phyloP scores from a whole-genome alignment of 2,329 filamentous ascomycete genomes.

The Pseudocercospora vitis region DNA sequence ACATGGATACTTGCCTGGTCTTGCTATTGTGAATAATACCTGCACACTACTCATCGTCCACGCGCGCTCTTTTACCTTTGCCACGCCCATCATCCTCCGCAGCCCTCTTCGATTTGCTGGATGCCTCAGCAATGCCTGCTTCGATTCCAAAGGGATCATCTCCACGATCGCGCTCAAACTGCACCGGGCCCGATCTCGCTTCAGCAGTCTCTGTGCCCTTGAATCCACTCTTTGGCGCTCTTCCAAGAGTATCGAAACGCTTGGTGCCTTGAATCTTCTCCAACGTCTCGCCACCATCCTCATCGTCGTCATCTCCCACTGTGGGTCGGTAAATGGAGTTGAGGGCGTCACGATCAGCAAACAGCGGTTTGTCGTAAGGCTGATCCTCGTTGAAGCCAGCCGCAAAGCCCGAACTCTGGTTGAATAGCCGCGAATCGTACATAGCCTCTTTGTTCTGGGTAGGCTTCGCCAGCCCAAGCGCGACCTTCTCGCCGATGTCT shows the following conservation, averaged over 20 bases:
- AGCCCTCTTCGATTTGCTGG: constrained; percentile 66
- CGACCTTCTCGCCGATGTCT: constrained; percentile 96
- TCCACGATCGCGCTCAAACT: constrained; percentile 83
- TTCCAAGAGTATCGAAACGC: constrained; percentile 85
- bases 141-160: constrained; percentile 90
- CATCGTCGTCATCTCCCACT: constrained; percentile 68
- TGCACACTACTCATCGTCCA: constrained; percentile 64
- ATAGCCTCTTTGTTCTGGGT: constrained; percentile 89
- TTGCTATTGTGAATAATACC: background rate
- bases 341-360: constrained; percentile 92
- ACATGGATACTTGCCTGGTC: background rate
- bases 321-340: constrained; percentile 88
- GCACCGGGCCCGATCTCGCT: constrained; percentile 84
- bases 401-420: constrained; percentile 87
- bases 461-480: constrained; percentile 89
- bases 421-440: constrained; percentile 96
- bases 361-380: constrained; percentile 93
- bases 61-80: constrained; percentile 68
- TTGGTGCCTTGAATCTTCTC: constrained; percentile 82
- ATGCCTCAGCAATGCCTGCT: constrained; percentile 81
- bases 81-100: constrained; percentile 65
- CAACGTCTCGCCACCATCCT: constrained; percentile 77
- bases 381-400: constrained; percentile 94
- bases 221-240: constrained; percentile 74
- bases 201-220: constrained; percentile 82